Conservation (phyloP, 768 basidiomycete species). For the Pleurotus salmoneostramineus region DNA sequence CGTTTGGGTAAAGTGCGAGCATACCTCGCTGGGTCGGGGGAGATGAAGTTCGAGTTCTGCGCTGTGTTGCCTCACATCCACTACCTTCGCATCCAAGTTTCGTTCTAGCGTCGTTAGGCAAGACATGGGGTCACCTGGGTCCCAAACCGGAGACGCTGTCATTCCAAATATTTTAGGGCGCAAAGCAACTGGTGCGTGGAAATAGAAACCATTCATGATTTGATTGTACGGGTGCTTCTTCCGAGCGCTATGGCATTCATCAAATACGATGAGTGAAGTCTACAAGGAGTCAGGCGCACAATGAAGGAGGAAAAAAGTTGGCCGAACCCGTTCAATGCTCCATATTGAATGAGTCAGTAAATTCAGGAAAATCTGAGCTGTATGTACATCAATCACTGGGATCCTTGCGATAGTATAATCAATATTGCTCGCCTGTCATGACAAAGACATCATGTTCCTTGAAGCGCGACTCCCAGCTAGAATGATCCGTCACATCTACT, state of each 20-base stretch:
- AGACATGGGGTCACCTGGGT: conserved; percentile 59
- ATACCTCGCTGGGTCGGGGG: conserved; percentile 64
- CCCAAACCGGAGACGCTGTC: conserved; percentile 90
- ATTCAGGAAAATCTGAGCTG: conserved; percentile 83
- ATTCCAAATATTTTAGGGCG: conserved; percentile 91
- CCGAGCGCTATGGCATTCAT: conserved; percentile 78
- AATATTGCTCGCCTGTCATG: conserved; percentile 62
- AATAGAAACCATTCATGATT: conserved; percentile 60
- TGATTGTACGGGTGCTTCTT: conserved; percentile 76
- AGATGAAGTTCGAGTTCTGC: conserved; percentile 62
- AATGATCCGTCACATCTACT: conserved; percentile 65
- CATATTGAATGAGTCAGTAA: conserved; percentile 80
- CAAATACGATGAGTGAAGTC: conserved; percentile 70
- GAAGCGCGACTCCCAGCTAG: conserved; percentile 63
- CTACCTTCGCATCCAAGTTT: conserved; percentile 70
- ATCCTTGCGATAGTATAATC: too few relatives aligned
- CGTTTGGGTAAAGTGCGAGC: conserved; percentile 10
- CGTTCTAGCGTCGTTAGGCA: conserved; percentile 63
- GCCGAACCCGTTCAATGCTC: conserved; percentile 54
- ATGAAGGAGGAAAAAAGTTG: not conserved
- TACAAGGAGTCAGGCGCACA: conserved; percentile 5
- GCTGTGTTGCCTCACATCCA: conserved; percentile 67
- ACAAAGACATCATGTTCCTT: conserved; percentile 71
- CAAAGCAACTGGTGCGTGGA: conserved; percentile 25
- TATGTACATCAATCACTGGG: not conserved